Base-by-base conservation (phyloP, 1,139 yeast species). In the Yamadazyma atlantica region DNA sequence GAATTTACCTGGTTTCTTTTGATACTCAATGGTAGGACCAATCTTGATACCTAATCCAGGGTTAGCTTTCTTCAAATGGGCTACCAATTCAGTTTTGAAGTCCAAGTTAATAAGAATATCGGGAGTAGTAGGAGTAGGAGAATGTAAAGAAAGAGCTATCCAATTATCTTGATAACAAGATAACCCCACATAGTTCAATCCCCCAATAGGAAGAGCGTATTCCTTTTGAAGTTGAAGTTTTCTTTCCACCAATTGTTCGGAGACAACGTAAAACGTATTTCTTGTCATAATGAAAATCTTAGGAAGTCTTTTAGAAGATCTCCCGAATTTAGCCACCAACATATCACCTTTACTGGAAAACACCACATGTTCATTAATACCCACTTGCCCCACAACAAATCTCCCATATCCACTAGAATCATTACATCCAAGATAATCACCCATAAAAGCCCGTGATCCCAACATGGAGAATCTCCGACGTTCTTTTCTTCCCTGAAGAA, bases 391-490 rank as follows among this genome's bases (percentile, higher is more conserved):
- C 43, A 75, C 69, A 36, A 85, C 53, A 54, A 83, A 89, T 11
- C 80, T 76, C 32, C 96, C 96, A 44, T 69, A 71, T 0, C 92
- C 85, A 29, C 79, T 70, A 23, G 74, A 61, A 49, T 83, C 86
- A 60, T 88, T 87, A 55, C 96, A 86, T 11, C 82, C 89, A 46
- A 94, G 68, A 54, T 94, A 94, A 60, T 94, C 99, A 9, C 98
- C 98, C 82, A 85, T 76, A 51, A 78, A 94, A n/a, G 94, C 83
- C 51, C 99, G 78, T 39, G 85, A 85, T 0, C 97, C 97, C 36
- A 89, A 65, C 62, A 94, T 69, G 25, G 96, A 86, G 73, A 89
- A 75, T 40, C 94, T 66, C 53, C 98, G 80, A 62, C 99, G 86
- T 59, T 94, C 95, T 58, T 94, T 94, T 54, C 86, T 75, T 24